Base-by-base conservation (phyloP, 2,329 filamentous ascomycete species). In the Cladosporium sp. region DNA sequence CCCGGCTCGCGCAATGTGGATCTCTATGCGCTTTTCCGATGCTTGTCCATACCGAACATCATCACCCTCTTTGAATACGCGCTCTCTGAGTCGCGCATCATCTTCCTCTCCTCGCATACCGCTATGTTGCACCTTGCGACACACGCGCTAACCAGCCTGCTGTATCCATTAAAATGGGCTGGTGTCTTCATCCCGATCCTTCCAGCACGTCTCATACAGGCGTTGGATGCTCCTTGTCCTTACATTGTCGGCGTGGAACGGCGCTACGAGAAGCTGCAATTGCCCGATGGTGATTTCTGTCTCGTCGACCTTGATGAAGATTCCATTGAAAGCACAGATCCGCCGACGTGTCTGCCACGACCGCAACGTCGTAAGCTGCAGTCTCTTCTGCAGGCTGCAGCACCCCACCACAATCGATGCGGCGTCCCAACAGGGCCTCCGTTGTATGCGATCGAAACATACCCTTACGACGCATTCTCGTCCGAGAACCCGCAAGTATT, bases 201-300 rank as follows among this genome's bases (percentile, higher is more conserved):
- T 7, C 92, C 92, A 5, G 88, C 89, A 7, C 83, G 92, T 30
- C 75, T 98, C 18, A 78, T 98, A 8, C 91, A 93, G 47, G 92
- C 90, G 2, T 78, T 98, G 15, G 93, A 97, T 61, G 92, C 92
- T 1, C 92, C 92, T 2, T 97, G 93, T 60, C 93, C 93, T 0
- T 98, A 97, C 62, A 95, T 98, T 57, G 89, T 97, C 38, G 93
- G 93, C 42, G 88, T 98, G 51, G 93, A 98, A 71, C 82, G 91
- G 57, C 83, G 91, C 51, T 97, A 97, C 65, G 88, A 94, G 60
- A 82, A 82, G 51, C 80, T 90, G 40, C 85, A 90, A 59, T 78
- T 97, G 36, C 93, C 93, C 0, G 89, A 95, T 6, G 93, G 97
- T 61, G 93, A 97, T 64, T 97, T 92, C 66, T 91, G 97, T 15